Conservation (phyloP, 192 early-diverging fungal genomes). For the Entomortierella chlamydospora region DNA sequence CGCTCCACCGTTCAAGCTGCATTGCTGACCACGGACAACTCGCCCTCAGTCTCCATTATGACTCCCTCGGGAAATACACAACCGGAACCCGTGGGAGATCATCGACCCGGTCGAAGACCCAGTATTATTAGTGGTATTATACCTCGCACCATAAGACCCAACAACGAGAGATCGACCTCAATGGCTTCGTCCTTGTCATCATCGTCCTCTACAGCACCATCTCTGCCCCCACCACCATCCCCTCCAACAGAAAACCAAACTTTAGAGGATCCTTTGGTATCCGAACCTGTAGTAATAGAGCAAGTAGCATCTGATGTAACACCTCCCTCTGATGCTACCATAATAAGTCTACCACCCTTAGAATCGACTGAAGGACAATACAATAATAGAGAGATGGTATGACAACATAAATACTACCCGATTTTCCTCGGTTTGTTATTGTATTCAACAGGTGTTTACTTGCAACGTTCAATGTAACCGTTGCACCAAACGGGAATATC, state of each 20-base stretch:
- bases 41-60: conserved; percentile 13
- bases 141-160: not conserved
- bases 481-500: no score
- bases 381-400: no score
- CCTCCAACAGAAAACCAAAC: not conserved
- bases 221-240: not conserved
- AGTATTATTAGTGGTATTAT: conserved; percentile 13
- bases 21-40: conserved; percentile 23
- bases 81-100: not conserved
- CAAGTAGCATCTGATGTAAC: no score
- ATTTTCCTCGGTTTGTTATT: no score
- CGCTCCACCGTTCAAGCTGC: conserved; percentile 26
- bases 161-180: conserved; percentile 4
- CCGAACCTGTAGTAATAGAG: no score
- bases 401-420: no score
- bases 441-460: no score
- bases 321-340: no score
- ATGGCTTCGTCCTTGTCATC: not conserved
- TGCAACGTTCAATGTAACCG: no score
- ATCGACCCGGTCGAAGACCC: not conserved
- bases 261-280: not conserved
- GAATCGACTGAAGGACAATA: no score
- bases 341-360: no score
- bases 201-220: not conserved
- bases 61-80: not conserved